A percentile compares a stretch with the other conserved stretches of the same genome.
Conservation (phyloP, 805 yeast genomes). For the Teunomyces stri region DNA sequence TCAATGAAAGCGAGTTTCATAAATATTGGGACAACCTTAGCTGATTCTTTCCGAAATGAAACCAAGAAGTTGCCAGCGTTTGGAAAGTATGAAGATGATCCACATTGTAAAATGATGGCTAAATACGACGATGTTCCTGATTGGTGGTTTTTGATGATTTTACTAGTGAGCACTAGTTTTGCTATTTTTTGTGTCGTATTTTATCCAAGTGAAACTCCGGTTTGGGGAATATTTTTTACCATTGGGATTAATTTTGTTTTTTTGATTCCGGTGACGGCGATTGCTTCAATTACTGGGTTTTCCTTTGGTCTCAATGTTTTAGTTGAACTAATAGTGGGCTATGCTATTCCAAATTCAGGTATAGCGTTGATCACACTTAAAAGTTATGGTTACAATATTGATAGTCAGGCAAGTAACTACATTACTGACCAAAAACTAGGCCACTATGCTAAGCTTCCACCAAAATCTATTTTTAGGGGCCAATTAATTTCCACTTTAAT, state of each 20-base stretch:
- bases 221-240: conserved; percentile 58
- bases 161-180: conserved; percentile 15
- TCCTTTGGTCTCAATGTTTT: conserved; percentile 49
- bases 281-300: conserved; percentile 49
- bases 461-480: conserved; percentile 21
- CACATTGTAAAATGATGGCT: conserved; percentile 24
- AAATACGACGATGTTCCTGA: conserved; percentile 24
- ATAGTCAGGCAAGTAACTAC: conserved; percentile 30
- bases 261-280: conserved; percentile 49
- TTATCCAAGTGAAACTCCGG: conserved; percentile 49
- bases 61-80: not conserved
- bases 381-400: conserved; percentile 34
- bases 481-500: conserved; percentile 22
- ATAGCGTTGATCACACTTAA: conserved; percentile 51
- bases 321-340: conserved; percentile 56
- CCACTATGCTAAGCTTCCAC: conserved; percentile 23
- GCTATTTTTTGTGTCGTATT: conserved; percentile 29
- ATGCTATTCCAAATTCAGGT: conserved; percentile 56
- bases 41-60: conserved; percentile 19
- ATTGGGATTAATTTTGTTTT: conserved; percentile 50
- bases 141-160: conserved; percentile 18
- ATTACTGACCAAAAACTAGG: conserved; percentile 40
- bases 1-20: conserved; percentile 39
- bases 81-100: conserved; percentile 12
- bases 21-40: conserved; percentile 30